A percentile compares a stretch with the other conserved stretches of the same genome.
Conservation (phyloP, 495 filamentous ascomycete genomes). For the Penicillium crystallinum region DNA sequence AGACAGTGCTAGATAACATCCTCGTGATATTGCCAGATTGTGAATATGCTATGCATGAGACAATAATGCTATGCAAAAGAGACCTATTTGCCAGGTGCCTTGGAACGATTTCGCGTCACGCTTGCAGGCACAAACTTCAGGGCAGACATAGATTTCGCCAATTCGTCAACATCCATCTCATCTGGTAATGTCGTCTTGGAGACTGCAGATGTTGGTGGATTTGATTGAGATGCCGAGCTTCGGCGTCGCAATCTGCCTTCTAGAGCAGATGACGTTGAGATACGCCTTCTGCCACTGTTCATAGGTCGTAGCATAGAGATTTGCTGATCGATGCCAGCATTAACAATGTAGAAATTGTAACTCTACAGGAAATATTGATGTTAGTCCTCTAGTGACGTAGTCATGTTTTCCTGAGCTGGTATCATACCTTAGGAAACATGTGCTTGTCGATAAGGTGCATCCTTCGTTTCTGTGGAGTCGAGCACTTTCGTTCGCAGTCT, state of each 20-base stretch:
- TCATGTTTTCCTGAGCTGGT: too few species aligned
- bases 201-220: neutral
- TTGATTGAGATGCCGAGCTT: slow-evolving; percentile 30
- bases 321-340: slow-evolving; percentile 80
- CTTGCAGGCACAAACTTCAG: slow-evolving; percentile 77
- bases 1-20: too few species aligned
- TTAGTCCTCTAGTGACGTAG: neutral
- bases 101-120: slow-evolving; percentile 38
- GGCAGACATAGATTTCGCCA: slow-evolving; percentile 76
- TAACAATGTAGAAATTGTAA: slow-evolving; percentile 86
- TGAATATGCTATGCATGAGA: neutral
- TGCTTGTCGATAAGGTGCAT: slow-evolving; percentile 93
- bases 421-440: slow-evolving; percentile 68
- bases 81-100: slow-evolving; percentile 6
- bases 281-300: slow-evolving; percentile 43
- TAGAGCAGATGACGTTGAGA: slow-evolving; percentile 39
- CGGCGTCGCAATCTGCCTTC: slow-evolving; percentile 37
- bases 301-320: slow-evolving; percentile 63
- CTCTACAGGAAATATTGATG: slow-evolving; percentile 39
- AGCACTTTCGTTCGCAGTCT: slow-evolving; percentile 80
- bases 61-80: neutral
- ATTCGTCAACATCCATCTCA: slow-evolving; percentile 62
- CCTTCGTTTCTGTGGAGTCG: slow-evolving; percentile 72
- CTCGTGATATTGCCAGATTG: too few species aligned
- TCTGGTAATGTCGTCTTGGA: slow-evolving; percentile 9